phyloP scores from a whole-genome alignment of 352 stramenopile species.

The Phytophthora sp. region DNA sequence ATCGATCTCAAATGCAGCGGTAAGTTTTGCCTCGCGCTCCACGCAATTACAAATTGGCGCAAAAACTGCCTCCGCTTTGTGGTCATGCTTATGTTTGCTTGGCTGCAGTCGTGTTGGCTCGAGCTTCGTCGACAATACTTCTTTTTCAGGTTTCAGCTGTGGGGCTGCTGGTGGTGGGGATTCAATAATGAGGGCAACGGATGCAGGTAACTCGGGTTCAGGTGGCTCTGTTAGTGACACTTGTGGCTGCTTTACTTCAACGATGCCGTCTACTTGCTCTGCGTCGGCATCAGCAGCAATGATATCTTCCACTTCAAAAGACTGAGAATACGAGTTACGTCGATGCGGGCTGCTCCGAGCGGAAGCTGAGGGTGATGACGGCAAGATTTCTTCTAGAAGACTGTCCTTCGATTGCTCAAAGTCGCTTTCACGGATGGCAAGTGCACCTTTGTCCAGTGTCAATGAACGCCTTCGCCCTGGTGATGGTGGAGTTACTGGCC shows the following conservation, averaged over 20 bases:
- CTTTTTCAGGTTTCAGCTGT: neutral
- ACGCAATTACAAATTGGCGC: conserved; percentile 19
- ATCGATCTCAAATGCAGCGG: conserved; percentile 31
- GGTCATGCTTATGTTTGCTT: neutral
- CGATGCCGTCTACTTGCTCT: neutral
- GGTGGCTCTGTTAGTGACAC: neutral
- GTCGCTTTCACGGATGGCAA: conserved; percentile 55
- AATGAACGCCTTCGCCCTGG: conserved; percentile 46
- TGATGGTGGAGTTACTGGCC: conserved; percentile 16
- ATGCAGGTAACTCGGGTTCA: neutral
- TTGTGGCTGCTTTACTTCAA: neutral
- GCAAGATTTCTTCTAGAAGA: conserved; percentile 64
- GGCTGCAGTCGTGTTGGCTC: neutral
- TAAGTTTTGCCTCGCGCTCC: conserved; percentile 17
- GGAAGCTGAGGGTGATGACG: conserved; percentile 29
- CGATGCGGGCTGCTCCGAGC: conserved; percentile 25
- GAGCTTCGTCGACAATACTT: neutral
- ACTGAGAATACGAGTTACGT: conserved; percentile 60
- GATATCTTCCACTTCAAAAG: conserved; percentile 48
- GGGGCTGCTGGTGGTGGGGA: neutral
- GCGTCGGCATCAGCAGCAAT: neutral
- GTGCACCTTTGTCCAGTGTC: conserved; percentile 42
- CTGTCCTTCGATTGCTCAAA: conserved; percentile 79
- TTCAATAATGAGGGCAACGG: neutral
- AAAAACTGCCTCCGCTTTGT: neutral